These are phyloP conservation scores for Phylloporus scabripes DNA, from an alignment of 768 basidiomycete species.

Conservation along the genomic window DNA sequence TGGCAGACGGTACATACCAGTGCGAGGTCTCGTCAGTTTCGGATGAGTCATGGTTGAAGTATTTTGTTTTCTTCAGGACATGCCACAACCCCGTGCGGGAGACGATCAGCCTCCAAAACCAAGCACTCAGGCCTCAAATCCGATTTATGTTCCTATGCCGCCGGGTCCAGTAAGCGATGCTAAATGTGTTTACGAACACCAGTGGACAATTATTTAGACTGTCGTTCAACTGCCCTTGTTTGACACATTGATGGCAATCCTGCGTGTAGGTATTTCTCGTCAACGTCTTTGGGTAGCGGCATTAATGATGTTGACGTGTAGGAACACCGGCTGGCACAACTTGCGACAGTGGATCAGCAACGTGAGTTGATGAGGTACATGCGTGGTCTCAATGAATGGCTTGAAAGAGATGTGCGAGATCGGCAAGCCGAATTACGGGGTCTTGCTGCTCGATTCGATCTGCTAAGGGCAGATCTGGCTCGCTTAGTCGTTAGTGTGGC, in stretches of 20 bases:
- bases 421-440: slow-evolving; percentile 68
- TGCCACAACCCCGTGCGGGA: too few relatives aligned
- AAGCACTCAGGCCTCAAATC: too few relatives aligned
- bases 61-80: too few relatives aligned
- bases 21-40: too few relatives aligned
- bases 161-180: slow-evolving; percentile 45
- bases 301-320: slow-evolving; percentile 25
- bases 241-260: slow-evolving; percentile 61
- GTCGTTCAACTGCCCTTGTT: slow-evolving; percentile 61
- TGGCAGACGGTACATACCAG: too few relatives aligned
- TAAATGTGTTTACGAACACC: neutral
- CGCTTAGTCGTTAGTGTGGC: slow-evolving; percentile 41
- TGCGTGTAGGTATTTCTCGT: slow-evolving; percentile 44
- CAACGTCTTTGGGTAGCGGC: neutral
- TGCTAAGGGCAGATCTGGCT: slow-evolving; percentile 39
- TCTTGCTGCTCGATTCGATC: slow-evolving; percentile 56
- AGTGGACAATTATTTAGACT: slow-evolving; percentile 36
- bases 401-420: slow-evolving; percentile 71
- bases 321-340: slow-evolving; percentile 73
- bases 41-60: too few relatives aligned
- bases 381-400: slow-evolving; percentile 69
- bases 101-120: too few relatives aligned
- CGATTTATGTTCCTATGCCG: slow-evolving; percentile 39
- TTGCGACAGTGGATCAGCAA: slow-evolving; percentile 72
- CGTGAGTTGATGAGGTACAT: slow-evolving; percentile 78